These are phyloP conservation scores for Candida sanyiensis DNA, from an alignment of 805 yeast species.

Conservation along the genomic window DNA sequence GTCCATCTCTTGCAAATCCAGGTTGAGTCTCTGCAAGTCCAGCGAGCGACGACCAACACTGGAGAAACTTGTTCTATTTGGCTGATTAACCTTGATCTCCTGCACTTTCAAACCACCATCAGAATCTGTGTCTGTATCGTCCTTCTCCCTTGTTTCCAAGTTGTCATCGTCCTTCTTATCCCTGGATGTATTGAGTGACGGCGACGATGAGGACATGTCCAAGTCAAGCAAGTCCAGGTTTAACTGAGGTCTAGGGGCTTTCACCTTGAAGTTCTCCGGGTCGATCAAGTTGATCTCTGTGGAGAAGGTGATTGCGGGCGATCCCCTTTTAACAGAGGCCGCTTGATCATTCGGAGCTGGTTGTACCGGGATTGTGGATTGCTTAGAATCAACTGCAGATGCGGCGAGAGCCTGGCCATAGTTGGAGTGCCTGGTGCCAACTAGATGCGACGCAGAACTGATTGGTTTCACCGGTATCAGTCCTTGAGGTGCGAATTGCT, in stretches of 20 bases:
- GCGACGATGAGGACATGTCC: slow-evolving; percentile 9
- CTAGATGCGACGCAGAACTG: neutral
- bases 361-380: too few relatives aligned
- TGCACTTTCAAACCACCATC: slow-evolving; percentile 21
- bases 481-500: neutral
- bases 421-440: neutral
- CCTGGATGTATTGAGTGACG: neutral
- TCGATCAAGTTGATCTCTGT: slow-evolving; percentile 18
- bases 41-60: slow-evolving; percentile 3
- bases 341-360: too few relatives aligned
- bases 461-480: neutral
- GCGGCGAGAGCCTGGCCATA: too few relatives aligned
- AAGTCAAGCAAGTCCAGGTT: slow-evolving; percentile 19
- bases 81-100: slow-evolving; percentile 14
- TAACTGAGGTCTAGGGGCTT: slow-evolving; percentile 17
- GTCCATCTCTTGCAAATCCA: slow-evolving; percentile 20
- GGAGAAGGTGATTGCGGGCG: slow-evolving; percentile 9
- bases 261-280: slow-evolving; percentile 8
- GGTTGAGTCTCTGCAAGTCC: slow-evolving; percentile 16
- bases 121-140: slow-evolving; percentile 15
- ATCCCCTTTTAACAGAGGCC: too few relatives aligned
- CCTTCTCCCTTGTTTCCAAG: slow-evolving; percentile 10
- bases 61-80: slow-evolving; percentile 1
- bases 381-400: too few relatives aligned
- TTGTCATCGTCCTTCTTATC: slow-evolving; percentile 6